Percentiles rank a stretch among this genome's conserved stretches.
Conservation (phyloP, 2,329 filamentous ascomycete species). For the Aschersonia sp. region DNA sequence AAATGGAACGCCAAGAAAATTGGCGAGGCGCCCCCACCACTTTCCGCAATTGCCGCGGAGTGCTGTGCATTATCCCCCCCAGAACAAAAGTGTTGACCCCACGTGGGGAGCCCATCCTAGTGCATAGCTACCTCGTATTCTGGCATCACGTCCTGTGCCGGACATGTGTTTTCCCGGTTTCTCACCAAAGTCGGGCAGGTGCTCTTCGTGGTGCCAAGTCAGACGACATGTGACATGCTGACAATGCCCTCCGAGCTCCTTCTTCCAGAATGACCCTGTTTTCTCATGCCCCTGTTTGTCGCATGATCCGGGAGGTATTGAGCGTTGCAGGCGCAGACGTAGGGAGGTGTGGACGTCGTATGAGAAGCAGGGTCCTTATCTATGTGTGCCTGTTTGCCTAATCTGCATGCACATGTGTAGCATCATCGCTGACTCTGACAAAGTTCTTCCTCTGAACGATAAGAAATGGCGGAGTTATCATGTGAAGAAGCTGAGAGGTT, state of each 20-base stretch:
- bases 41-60: too few species aligned
- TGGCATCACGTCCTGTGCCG: constrained; percentile 39
- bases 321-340: constrained; percentile 63
- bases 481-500: too few species aligned
- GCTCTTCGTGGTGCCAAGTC: neutral
- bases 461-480: too few species aligned
- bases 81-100: constrained; percentile 50
- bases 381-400: constrained; percentile 57
- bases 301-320: constrained; percentile 56
- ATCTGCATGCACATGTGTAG: neutral
- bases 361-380: constrained; percentile 59
- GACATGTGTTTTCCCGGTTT: constrained; percentile 32
- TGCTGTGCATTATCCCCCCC: constrained; percentile 30
- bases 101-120: constrained; percentile 57
- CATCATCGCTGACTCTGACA: neutral
- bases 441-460: neutral
- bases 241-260: constrained; percentile 38
- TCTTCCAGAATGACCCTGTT: constrained; percentile 84
- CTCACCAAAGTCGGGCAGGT: constrained; percentile 29
- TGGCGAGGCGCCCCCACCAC: too few species aligned
- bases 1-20: too few species aligned
- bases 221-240: neutral
- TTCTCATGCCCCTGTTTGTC: constrained; percentile 68
- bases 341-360: constrained; percentile 73
- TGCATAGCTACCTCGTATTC: constrained; percentile 68